These are phyloP conservation scores for Penicillium salamii DNA, from an alignment of 495 filamentous ascomycete species.

Conservation along the genomic window DNA sequence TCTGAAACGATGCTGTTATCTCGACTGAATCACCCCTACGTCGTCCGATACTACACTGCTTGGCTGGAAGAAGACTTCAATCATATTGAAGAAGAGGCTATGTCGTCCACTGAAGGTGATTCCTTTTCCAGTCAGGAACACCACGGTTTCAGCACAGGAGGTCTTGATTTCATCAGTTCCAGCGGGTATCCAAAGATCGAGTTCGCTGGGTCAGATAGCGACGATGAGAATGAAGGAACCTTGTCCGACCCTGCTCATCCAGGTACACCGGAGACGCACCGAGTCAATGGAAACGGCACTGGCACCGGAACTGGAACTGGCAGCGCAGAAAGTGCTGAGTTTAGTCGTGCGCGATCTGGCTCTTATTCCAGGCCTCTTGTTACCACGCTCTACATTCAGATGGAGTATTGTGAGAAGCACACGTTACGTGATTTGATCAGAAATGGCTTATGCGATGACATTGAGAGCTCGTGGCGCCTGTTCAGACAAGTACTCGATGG, in stretches of 20 bases:
- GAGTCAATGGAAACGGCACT: not conserved
- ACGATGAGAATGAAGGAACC: constrained; percentile 51
- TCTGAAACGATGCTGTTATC: constrained; percentile 91
- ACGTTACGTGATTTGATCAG: constrained; percentile 90
- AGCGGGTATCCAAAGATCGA: constrained; percentile 77
- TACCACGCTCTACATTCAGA: constrained; percentile 77
- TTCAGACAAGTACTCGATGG: constrained; percentile 93
- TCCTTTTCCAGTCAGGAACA: constrained; percentile 38
- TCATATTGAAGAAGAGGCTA: constrained; percentile 54
- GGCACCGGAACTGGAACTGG: constrained; percentile 3
- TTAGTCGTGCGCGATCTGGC: constrained; percentile 35
- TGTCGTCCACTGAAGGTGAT: constrained; percentile 55
- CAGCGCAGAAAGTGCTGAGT: constrained; percentile 28
- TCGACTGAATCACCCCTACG: constrained; percentile 88
- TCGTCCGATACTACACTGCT: constrained; percentile 92
- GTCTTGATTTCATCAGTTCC: constrained; percentile 90
- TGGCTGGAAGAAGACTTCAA: constrained; percentile 80
- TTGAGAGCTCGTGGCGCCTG: constrained; percentile 80
- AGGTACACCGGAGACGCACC: constrained; percentile 21
- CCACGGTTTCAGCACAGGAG: constrained; percentile 74
- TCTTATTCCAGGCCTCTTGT: constrained; percentile 42
- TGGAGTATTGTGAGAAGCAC: constrained; percentile 97
- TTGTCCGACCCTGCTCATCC: constrained; percentile 24
- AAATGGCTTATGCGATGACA: constrained; percentile 66
- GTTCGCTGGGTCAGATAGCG: constrained; percentile 67